A percentile compares a stretch with the other conserved stretches of the same genome.
These are phyloP conservation scores for Termitomyces heimii DNA, from an alignment of 768 basidiomycete genomes.

Conservation along the genomic window DNA sequence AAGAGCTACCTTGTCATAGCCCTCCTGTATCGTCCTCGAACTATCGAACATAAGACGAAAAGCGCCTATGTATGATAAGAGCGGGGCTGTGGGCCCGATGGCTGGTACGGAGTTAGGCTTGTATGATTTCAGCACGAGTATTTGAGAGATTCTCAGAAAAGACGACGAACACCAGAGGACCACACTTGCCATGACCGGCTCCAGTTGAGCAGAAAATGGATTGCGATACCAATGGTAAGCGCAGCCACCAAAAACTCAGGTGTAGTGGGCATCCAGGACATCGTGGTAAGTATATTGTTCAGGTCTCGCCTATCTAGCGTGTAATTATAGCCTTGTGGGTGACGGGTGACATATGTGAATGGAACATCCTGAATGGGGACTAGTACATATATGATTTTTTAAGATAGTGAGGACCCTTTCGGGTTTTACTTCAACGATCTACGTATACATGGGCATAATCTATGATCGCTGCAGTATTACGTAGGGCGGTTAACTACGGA, in stretches of 20 bases:
- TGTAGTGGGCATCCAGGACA: not conserved
- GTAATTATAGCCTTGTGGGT: not conserved
- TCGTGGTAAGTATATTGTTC: not conserved
- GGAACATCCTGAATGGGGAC: not conserved
- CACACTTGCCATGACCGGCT: not conserved
- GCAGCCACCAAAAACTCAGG: not conserved
- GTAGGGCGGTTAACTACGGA: too few relatives aligned
- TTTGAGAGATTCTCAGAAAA: not conserved
- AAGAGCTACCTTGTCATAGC: conserved; percentile 9
- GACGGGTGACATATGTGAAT: not conserved
- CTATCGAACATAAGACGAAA: conserved; percentile 6
- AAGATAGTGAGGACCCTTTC: too few relatives aligned
- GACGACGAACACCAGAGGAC: not conserved
- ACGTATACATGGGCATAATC: too few relatives aligned
- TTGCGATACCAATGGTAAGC: not conserved
- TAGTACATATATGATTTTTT: not conserved
- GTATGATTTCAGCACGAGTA: not conserved
- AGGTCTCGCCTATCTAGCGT: not conserved
- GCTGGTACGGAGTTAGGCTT: conserved; percentile 4
- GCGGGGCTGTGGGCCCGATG: conserved; percentile 3
- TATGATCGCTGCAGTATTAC: too few relatives aligned
- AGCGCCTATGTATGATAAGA: conserved; percentile 8
- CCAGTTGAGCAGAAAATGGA: not conserved
- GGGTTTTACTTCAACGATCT: too few relatives aligned
- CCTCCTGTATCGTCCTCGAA: conserved; percentile 6